A percentile compares a stretch with the other conserved stretches of the same genome.
phyloP scores from a whole-genome alignment of 441 rosid genomes.

The Brassica hybrid region DNA sequence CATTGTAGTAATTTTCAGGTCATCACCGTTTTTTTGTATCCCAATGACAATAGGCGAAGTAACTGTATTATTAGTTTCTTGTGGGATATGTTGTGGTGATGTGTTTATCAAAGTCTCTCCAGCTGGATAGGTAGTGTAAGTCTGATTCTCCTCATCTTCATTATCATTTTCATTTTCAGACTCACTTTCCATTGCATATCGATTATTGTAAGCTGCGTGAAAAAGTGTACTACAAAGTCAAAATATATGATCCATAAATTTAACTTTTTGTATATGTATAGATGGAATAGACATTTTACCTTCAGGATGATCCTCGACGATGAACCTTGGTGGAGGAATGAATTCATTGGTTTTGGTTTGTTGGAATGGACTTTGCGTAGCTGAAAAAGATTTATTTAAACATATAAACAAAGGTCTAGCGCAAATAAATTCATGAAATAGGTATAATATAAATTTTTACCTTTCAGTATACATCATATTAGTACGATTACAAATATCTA shows the following conservation, averaged over 20 bases:
- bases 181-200: too few relatives aligned
- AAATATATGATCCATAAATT: not conserved
- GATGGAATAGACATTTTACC: not conserved
- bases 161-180: not conserved
- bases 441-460: not conserved
- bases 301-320: not conserved
- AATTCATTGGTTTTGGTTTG: not conserved
- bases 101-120: too few relatives aligned
- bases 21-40: too few relatives aligned
- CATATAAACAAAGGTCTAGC: not conserved
- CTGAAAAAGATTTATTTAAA: not conserved
- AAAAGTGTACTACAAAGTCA: too few relatives aligned
- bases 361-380: not conserved
- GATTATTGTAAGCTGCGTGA: too few relatives aligned
- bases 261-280: not conserved
- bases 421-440: not conserved
- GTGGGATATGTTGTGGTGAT: not conserved
- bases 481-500: not conserved
- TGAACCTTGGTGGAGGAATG: too few relatives aligned
- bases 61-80: not conserved
- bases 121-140: not conserved
- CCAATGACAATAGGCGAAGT: not conserved
- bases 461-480: not conserved
- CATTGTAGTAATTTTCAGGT: too few relatives aligned
- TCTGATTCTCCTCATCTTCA: not conserved